Conservation (phyloP, 176 grass and related monocot species). For the Alopecurus myosuroides region DNA sequence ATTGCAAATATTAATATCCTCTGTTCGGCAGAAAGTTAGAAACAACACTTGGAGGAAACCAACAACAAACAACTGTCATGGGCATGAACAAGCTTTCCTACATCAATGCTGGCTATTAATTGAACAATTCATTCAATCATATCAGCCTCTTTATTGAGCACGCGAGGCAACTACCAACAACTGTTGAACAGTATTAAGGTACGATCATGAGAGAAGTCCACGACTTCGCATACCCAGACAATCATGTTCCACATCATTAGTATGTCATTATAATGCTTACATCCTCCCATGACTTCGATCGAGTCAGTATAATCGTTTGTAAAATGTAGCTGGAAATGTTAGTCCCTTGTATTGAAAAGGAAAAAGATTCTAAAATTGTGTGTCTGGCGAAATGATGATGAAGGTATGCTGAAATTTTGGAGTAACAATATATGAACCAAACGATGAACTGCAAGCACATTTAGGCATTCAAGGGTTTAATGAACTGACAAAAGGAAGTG, state of each 20-base stretch:
- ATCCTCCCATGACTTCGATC: not conserved
- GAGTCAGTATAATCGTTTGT: not conserved
- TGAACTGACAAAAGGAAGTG: not conserved
- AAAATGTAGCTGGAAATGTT: not conserved
- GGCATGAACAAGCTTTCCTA: not conserved
- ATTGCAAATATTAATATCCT: not conserved
- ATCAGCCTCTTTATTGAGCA: slow-evolving; percentile 7
- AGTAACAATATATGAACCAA: slow-evolving; percentile 10
- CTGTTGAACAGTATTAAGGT: slow-evolving; percentile 17
- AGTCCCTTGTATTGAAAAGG: not conserved
- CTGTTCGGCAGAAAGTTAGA: not conserved
- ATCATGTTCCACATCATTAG: not conserved
- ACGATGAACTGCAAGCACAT: not conserved
- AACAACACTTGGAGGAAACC: not conserved
- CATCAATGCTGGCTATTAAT: slow-evolving; percentile 7
- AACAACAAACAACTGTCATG: not conserved
- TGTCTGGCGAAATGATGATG: not conserved
- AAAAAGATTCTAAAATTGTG: not conserved
- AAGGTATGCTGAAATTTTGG: not conserved
- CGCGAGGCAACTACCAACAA: not conserved
- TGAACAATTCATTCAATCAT: not conserved
- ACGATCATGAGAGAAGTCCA: slow-evolving; percentile 25
- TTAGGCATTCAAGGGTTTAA: not conserved
- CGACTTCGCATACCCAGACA: not conserved
- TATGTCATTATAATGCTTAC: not conserved